phyloP scores from a whole-genome alignment of 2,329 filamentous ascomycete genomes.

The Chaetomium sp. region DNA sequence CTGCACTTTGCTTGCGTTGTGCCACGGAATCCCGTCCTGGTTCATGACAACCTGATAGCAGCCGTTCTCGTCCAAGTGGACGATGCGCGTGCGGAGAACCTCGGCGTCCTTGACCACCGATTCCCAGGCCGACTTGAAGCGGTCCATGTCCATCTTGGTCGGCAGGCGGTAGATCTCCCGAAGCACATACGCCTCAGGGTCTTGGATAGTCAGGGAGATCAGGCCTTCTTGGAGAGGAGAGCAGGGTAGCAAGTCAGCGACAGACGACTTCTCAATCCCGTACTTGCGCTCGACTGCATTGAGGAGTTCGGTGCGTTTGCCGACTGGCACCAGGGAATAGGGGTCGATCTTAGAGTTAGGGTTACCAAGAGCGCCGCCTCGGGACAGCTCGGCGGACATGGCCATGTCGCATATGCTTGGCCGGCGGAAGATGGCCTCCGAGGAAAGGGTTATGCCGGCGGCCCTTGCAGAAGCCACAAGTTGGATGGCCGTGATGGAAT shows the following conservation, averaged over 20 bases:
- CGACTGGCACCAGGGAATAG: not conserved
- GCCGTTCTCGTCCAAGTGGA: not conserved
- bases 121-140: conserved; percentile 13
- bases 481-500: conserved; percentile 34
- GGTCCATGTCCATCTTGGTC: conserved; percentile 3
- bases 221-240: conserved; percentile 32
- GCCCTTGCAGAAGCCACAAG: conserved; percentile 34
- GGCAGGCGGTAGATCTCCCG: conserved; percentile 39
- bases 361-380: too few relatives aligned
- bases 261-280: not conserved
- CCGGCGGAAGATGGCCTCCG: conserved; percentile 18
- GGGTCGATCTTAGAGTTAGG: not conserved
- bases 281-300: too few relatives aligned
- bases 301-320: too few relatives aligned
- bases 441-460: conserved; percentile 11
- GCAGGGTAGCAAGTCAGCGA: conserved; percentile 36
- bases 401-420: conserved; percentile 17
- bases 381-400: conserved; percentile 18
- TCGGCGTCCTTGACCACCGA: not conserved
- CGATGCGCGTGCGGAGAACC: conserved; percentile 12
- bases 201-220: conserved; percentile 45
- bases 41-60: too few relatives aligned
- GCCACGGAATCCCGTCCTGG: too few relatives aligned
- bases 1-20: too few relatives aligned
- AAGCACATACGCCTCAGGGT: conserved; percentile 46